Conservation (phyloP, 2,329 filamentous ascomycete genomes). For the Talaromyces sp. region DNA sequence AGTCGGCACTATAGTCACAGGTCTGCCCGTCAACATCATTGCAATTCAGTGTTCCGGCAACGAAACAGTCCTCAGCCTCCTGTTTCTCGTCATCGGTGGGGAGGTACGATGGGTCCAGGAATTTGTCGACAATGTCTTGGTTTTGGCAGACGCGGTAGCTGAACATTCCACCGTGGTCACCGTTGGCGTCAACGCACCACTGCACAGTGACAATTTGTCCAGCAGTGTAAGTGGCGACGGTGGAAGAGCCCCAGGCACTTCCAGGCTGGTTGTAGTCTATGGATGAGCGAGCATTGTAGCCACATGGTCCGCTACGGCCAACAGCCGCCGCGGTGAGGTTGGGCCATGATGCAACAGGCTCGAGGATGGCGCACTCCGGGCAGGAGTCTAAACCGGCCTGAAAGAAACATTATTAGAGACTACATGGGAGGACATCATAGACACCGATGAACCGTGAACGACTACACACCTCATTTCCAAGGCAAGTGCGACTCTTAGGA, state of each 20-base stretch:
- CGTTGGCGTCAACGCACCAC: constrained; percentile 57
- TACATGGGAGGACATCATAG: too few relatives aligned
- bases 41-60: constrained; percentile 45
- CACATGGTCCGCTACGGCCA: constrained; percentile 48
- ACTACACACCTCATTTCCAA: too few relatives aligned
- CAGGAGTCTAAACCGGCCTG: constrained; percentile 49
- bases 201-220: constrained; percentile 48
- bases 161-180: constrained; percentile 56
- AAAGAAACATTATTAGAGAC: too few relatives aligned
- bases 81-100: constrained; percentile 52
- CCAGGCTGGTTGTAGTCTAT: constrained; percentile 51
- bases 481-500: too few relatives aligned
- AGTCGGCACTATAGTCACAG: constrained; percentile 49
- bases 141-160: constrained; percentile 52
- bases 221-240: constrained; percentile 42
- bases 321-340: constrained; percentile 45
- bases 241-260: constrained; percentile 39
- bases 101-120: constrained; percentile 45
- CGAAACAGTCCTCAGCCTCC: constrained; percentile 51
- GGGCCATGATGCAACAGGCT: constrained; percentile 50
- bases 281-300: constrained; percentile 51
- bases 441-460: too few relatives aligned
- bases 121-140: constrained; percentile 48
- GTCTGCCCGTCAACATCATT: constrained; percentile 48
- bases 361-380: constrained; percentile 53